Base-by-base conservation (phyloP, 768 basidiomycete species). In the Boletus edulis region DNA sequence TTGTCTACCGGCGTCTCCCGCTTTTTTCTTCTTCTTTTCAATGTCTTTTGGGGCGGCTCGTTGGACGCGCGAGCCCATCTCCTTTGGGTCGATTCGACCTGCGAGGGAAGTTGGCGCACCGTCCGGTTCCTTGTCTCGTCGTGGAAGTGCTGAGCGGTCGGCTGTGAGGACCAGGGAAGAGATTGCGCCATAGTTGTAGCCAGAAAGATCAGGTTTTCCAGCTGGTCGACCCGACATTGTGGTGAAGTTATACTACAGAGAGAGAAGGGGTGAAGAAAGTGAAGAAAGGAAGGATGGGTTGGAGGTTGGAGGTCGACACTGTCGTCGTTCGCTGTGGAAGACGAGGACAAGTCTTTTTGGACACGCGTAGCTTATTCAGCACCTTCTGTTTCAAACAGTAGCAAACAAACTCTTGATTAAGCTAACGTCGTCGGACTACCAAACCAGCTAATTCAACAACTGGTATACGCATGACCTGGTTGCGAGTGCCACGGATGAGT, bases 151-250 rank as follows among this genome's bases (percentile, higher is more conserved):
- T 49, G 89, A 88, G 51, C 86, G 79, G 75, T 92, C 89, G 13
- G 96, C 92, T n/a, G 91, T 94, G 66, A 98, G 79, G 43, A 98
- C 96, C 42, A 98, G 82, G 20, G 92, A 94, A 29, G 93, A 93
- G 67, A 98, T 95, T 51, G 91, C 91, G 44, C 89, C 86, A 80
- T 98, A 98, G 78, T 97, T 97, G 83, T 94, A 98, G 42, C 85
- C 86, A 58, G 91, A 93, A 64, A 91, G 74, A 72, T 96, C 92
- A 49, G 83, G 86, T 76, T 87, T 90, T 56, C 72, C 78, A 42
- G 71, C 66, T 3, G 73, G 69, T 39, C 70, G 70, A 41, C 72
- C 68, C 8, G 77, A 70, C 77, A 78, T 78, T 57, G 56, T 60
- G 31, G 12, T 3, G 17, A 7, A 18, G 6, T n/a, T 24, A 52